phyloP scores from a whole-genome alignment of 169 alveolate genomes.

The Plasmodium falciparum region DNA sequence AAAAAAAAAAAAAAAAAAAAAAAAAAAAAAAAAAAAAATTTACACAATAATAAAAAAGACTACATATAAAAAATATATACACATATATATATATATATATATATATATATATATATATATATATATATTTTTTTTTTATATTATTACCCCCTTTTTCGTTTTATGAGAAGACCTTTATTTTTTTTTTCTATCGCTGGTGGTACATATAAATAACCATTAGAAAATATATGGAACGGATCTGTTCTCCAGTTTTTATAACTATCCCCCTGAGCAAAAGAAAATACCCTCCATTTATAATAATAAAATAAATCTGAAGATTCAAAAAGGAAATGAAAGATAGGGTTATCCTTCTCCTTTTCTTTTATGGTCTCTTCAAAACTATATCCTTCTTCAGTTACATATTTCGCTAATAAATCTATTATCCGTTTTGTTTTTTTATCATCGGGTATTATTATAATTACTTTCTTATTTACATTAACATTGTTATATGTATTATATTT shows the following conservation, averaged over 20 bases:
- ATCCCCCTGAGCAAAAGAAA: slow-evolving; percentile 76
- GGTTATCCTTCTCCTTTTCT: slow-evolving; percentile 53
- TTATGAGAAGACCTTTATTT: slow-evolving; percentile 16
- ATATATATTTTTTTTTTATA: not conserved
- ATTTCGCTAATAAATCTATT: slow-evolving; percentile 83
- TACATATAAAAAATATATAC: not conserved
- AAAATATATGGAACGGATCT: slow-evolving; percentile 72
- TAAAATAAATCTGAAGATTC: slow-evolving; percentile 55
- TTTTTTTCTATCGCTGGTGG: slow-evolving; percentile 52
- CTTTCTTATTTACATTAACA: slow-evolving; percentile 27
- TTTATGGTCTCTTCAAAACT: slow-evolving; percentile 69
- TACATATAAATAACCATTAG: slow-evolving; percentile 62
- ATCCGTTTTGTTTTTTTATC: slow-evolving; percentile 76
- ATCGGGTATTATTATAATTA: slow-evolving; percentile 80
- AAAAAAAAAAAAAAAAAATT: not conserved
- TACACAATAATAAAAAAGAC: not conserved
- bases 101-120: not conserved
- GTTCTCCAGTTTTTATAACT: slow-evolving; percentile 75
- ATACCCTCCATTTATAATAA: slow-evolving; percentile 74
- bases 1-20: not conserved
- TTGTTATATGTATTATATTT: slow-evolving; percentile 11
- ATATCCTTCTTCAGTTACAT: slow-evolving; percentile 80
- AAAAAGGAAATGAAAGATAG: slow-evolving; percentile 55
- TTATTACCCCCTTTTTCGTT: slow-evolving; percentile 19
- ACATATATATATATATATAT: not conserved